Base-by-base conservation (phyloP, 306 rosid genomes). In the Quercus dentata region DNA sequence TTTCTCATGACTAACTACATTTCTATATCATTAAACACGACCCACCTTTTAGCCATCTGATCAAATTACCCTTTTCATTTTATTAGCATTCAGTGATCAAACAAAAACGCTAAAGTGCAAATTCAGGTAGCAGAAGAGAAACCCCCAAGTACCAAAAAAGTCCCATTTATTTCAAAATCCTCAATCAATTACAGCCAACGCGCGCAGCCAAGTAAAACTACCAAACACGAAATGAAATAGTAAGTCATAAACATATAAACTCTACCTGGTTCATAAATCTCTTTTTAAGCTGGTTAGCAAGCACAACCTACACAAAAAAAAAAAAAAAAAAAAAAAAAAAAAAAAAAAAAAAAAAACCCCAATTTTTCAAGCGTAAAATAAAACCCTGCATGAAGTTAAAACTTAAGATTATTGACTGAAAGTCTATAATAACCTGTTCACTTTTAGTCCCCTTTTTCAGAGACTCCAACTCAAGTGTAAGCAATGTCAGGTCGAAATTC, bases 381-480 rank as follows among this genome's bases (percentile, higher is more conserved):
- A 14, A 35, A 35, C 41, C 77, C 73, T 55, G 51, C 61, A 61
- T 49, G 4, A 44, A 10, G 69, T 19, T 27, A 27, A 62, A 12
- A 62, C 3, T 14, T 62, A 65, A 65, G 19, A 12, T 17, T 68
- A 74, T 35, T 35, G 18, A 18, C 31, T 56, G 72, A 62, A 69
- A 77, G 28, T 58, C 65, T 21, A 67, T 83, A 52, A 35, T 35
- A 21, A 88, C 99, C 97, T 95, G 97, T 77, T 95, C 99, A 79
- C 73, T 95, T 87, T 82, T 93, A 69, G 61, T 73, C 51, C 94
- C 97, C 78, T 80, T 93, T 75, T 90, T 91, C 78, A 93, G 82
- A 75, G 93, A 93, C 83, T 95, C 99, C 90, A 95, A 84, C 25
- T 95, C 99, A 61, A 93, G 82, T 18, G 86, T 88, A 21, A 95